Conservation (phyloP, 148 eudicot species). For the Pharnaceum exiguum region DNA sequence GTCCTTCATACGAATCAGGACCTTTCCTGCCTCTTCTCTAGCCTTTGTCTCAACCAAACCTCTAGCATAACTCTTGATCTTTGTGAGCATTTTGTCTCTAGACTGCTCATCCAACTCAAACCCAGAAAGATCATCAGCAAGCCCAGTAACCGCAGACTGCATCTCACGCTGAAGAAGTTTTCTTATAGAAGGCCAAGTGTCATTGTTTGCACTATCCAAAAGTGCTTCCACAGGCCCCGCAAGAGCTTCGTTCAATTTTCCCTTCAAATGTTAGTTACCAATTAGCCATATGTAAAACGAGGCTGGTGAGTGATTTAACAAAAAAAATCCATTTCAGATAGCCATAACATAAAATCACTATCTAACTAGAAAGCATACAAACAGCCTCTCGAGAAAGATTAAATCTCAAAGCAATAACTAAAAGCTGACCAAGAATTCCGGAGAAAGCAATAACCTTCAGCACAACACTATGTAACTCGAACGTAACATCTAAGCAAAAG, state of each 20-base stretch:
- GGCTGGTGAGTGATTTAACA: background rate
- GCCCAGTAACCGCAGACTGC: slow-evolving; percentile 66
- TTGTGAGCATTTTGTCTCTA: slow-evolving; percentile 55
- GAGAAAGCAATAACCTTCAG: too few relatives aligned
- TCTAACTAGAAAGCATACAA: too few relatives aligned
- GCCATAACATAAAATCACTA: too few relatives aligned
- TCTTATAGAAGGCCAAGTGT: slow-evolving; percentile 92
- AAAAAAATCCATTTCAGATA: background rate
- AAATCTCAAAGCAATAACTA: too few relatives aligned
- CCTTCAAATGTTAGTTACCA: slow-evolving; percentile 38
- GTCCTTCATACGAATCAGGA: slow-evolving; percentile 88
- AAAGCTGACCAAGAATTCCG: too few relatives aligned
- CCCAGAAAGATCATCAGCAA: slow-evolving; percentile 68
- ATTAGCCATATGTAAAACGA: background rate
- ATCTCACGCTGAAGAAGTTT: slow-evolving; percentile 78
- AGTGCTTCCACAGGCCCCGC: slow-evolving; percentile 91
- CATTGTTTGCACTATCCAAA: slow-evolving; percentile 82
- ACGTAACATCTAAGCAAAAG: too few relatives aligned
- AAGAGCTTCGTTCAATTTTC: slow-evolving; percentile 68
- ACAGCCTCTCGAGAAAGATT: too few relatives aligned
- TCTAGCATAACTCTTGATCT: slow-evolving; percentile 64
- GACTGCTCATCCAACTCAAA: slow-evolving; percentile 75
- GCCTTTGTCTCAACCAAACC: slow-evolving; percentile 79
- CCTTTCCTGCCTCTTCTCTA: slow-evolving; percentile 90
- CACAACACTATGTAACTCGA: too few relatives aligned